These are phyloP conservation scores for Dryas octopetala DNA, from an alignment of 306 rosid genomes.

Conservation along the genomic window DNA sequence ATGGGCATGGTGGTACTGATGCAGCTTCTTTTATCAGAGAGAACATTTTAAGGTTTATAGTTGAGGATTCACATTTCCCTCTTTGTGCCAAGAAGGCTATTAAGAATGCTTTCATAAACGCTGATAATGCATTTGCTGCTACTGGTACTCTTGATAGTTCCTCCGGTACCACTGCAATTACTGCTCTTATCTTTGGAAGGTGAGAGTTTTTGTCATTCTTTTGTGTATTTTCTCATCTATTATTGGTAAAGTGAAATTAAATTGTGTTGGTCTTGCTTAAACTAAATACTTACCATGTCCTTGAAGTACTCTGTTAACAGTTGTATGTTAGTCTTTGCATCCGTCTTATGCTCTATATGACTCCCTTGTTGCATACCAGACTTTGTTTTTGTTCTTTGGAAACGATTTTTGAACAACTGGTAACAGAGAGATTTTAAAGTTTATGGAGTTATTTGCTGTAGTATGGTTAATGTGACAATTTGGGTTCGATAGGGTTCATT, in stretches of 20 bases:
- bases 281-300: neutral
- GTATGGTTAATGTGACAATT: neutral
- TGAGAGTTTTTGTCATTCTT: slow-evolving; percentile 1
- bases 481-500: neutral
- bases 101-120: slow-evolving; percentile 33
- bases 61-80: slow-evolving; percentile 30
- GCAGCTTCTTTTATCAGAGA: slow-evolving; percentile 35
- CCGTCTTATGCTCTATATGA: neutral
- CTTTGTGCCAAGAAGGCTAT: slow-evolving; percentile 32
- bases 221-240: neutral
- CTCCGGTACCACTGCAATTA: slow-evolving; percentile 41
- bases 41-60: slow-evolving; percentile 37
- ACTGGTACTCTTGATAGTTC: slow-evolving; percentile 35
- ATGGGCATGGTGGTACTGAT: slow-evolving; percentile 44
- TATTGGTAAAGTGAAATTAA: neutral
- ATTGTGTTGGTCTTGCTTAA: neutral
- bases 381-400: neutral
- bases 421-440: neutral
- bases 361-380: neutral
- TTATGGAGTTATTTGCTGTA: neutral
- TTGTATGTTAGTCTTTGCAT: neutral
- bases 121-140: slow-evolving; percentile 38
- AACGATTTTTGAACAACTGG: neutral
- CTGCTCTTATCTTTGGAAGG: slow-evolving; percentile 40
- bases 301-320: neutral